phyloP scores from a whole-genome alignment of 2,329 filamentous ascomycete species.

The Pseudocercospora macadamiae region DNA sequence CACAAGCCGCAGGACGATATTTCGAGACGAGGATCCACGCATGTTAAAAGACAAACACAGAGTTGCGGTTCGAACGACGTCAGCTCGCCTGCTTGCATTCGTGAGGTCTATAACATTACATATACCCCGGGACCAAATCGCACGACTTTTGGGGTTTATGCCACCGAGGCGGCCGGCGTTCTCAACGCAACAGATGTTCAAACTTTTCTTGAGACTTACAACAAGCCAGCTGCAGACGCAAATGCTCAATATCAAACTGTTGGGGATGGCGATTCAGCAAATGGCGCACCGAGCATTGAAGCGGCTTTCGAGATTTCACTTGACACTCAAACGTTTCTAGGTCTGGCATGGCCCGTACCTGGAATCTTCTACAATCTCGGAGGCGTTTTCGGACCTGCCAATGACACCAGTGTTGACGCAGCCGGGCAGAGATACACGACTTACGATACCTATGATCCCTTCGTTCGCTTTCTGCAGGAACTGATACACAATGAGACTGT shows the following conservation, averaged over 20 bases:
- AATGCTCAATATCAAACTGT: conserved; percentile 16
- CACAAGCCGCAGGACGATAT: not conserved
- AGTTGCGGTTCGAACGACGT: conserved; percentile 15
- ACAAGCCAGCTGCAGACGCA: conserved; percentile 16
- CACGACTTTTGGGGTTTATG: conserved; percentile 24
- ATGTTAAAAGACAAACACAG: not conserved
- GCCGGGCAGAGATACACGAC: not conserved
- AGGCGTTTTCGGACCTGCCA: conserved; percentile 23
- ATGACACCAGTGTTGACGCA: not conserved
- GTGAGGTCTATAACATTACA: conserved; percentile 22
- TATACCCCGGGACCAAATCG: conserved; percentile 24
- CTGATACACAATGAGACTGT: conserved; percentile 23
- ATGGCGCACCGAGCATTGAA: not conserved
- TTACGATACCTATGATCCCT: conserved; percentile 18
- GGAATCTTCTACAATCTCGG: conserved; percentile 22
- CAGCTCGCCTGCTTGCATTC: conserved; percentile 19
- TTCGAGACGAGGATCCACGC: not conserved
- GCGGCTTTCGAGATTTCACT: conserved; percentile 20
- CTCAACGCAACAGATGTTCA: conserved; percentile 21
- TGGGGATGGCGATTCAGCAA: conserved; percentile 7
- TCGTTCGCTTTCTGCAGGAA: conserved; percentile 23
- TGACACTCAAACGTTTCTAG: conserved; percentile 17
- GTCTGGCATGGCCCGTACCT: conserved; percentile 20
- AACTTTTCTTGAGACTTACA: conserved; percentile 20
- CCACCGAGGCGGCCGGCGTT: conserved; percentile 21